phyloP scores from a whole-genome alignment of 768 basidiomycete genomes.

The Russula griseocarnosa region DNA sequence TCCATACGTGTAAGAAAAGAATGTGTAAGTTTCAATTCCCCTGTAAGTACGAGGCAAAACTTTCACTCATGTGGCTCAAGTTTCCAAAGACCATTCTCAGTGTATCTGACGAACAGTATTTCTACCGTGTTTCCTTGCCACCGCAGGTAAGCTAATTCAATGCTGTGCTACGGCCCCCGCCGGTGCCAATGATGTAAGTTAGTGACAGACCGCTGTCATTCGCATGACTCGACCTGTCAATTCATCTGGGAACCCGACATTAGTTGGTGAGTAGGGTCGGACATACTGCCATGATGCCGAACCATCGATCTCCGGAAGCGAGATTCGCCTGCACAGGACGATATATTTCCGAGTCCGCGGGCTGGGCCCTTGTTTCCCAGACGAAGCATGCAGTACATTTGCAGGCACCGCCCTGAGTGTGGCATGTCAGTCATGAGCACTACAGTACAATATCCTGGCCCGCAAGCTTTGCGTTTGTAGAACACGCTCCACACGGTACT shows the following conservation, averaged over 20 bases:
- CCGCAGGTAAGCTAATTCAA: not conserved
- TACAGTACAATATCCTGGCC: not conserved
- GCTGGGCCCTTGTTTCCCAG: not conserved
- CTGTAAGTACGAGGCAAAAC: not conserved
- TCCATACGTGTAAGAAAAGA: too few relatives aligned
- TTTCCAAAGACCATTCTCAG: not conserved
- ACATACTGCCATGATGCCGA: not conserved
- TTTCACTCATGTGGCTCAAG: not conserved
- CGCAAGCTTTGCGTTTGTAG: not conserved
- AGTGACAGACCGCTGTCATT: not conserved
- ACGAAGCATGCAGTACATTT: not conserved
- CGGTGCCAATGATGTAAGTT: not conserved
- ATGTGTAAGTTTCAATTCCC: not conserved
- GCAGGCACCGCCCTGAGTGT: slow-evolving; percentile 14
- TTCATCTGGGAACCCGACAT: not conserved
- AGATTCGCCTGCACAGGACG: not conserved
- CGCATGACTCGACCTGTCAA: not conserved
- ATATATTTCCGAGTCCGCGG: not conserved
- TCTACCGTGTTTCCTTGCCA: not conserved
- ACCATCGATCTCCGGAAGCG: too few relatives aligned
- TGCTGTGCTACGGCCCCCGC: not conserved
- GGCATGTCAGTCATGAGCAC: not conserved
- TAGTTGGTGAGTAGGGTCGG: not conserved
- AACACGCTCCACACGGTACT: not conserved
- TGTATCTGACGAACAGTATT: not conserved